Percentiles rank a stretch among this genome's conserved stretches.
Evolutionary conservation across 2,329 filamentous ascomycete species (phyloP).

Genomic region (Exophiala mesophila): DNA sequence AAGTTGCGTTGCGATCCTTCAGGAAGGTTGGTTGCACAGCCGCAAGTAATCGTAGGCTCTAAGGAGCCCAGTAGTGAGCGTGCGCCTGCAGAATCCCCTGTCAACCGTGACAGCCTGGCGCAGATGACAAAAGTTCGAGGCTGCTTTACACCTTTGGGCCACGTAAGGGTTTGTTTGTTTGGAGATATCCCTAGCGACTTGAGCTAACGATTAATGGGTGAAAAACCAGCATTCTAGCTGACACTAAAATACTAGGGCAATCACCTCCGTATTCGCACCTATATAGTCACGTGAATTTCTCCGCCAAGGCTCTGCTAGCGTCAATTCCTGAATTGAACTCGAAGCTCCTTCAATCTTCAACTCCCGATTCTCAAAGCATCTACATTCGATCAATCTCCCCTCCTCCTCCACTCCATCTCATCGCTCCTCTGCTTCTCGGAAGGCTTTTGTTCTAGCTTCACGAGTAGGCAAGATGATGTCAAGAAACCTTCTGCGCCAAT

Average conservation of each 20-base stretch:
- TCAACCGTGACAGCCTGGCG: no score
- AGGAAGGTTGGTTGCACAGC: neutral
- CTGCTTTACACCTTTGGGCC: no score
- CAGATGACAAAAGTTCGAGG: no score
- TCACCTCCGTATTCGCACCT: neutral
- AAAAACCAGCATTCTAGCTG: no score
- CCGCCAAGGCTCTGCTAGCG: neutral
- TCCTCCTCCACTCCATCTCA: slow-evolving; percentile 36
- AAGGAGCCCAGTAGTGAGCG: no score
- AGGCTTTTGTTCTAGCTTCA: slow-evolving; percentile 23
- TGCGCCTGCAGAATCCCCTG: no score
- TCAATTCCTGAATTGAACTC: slow-evolving; percentile 7
- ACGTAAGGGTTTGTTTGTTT: no score
- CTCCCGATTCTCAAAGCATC: slow-evolving; percentile 14
- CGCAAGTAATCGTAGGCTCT: neutral
- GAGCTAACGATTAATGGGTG: no score
- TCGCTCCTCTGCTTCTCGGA: slow-evolving; percentile 18
- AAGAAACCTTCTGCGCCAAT: slow-evolving; percentile 96
- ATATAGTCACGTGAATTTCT: neutral
- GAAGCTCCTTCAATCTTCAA: slow-evolving; percentile 6
- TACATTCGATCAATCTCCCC: slow-evolving; percentile 32
- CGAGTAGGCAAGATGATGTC: slow-evolving; percentile 69
- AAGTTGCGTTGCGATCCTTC: neutral
- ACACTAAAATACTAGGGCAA: no score
- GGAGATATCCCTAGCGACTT: no score